Base-by-base conservation (phyloP, 139 green algal species). In the Haematococcus sp. region DNA sequence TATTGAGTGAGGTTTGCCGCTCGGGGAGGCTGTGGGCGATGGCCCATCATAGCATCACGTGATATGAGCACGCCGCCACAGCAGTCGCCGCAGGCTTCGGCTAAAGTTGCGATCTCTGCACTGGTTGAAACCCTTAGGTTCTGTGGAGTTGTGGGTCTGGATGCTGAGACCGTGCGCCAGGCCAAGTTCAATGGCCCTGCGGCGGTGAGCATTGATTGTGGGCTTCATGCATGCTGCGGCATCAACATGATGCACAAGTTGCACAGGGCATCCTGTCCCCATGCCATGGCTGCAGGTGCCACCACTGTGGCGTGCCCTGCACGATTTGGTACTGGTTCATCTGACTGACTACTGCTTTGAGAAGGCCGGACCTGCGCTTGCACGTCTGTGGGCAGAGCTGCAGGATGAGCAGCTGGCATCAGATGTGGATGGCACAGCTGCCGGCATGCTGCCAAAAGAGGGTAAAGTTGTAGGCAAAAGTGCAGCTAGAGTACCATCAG, bases 111-210 rank as follows among this genome's bases (percentile, higher is more conserved):
- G n/a, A 65, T 65, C 23, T 30, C 28, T 40, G 58, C 58, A 28
- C 58, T 65, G 58, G 11, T 2, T 34, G n/a, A 65, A 34, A 65
- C 58, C 25, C 25, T 65, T 15, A 11, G 9, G 11, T 22, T 19
- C 23, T 65, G 28, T 65, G 58, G 58, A 4, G 31, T 30, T 25
- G 25, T 5, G 9, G 28, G 28, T 4, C 16, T 68, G 61, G 61
- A 68, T 27, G n/a, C 61, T 5, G 61, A 68, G 5, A 40, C 31
- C 31, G 61, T 68, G 16, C 61, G 61, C 4, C 61, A 68, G n/a
- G 61, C 61, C 30, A 68, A 68, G 31, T 68, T 68, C 31, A 68
- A 68, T 27, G 61, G 61, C 32, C 61, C 61, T 32, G 61, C 34
- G 31, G 61, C 34, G 4, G n/a, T 33, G 28, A 30, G 30, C 3